phyloP scores from a whole-genome alignment of 805 yeast species.

The Yarrowia hollandica region DNA sequence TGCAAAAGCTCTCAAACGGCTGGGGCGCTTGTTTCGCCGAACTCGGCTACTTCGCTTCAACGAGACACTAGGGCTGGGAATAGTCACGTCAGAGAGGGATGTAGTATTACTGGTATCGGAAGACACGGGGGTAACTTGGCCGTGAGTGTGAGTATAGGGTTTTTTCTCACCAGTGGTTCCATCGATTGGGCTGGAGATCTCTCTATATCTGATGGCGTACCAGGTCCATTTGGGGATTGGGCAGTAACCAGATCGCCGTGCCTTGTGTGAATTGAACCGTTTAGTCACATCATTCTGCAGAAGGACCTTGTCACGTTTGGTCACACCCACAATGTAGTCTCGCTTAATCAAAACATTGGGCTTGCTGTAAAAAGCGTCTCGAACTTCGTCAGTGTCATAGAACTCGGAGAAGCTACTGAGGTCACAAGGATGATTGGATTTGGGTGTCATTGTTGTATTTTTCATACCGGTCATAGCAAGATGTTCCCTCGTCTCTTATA shows the following conservation, averaged over 20 bases:
- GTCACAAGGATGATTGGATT: neutral
- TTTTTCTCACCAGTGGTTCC: too few relatives aligned
- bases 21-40: neutral
- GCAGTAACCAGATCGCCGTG: neutral
- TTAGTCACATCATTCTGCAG: neutral
- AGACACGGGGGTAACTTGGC: too few relatives aligned
- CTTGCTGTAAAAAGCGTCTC: conserved; percentile 12
- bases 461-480: too few relatives aligned
- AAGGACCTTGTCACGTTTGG: neutral
- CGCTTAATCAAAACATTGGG: neutral
- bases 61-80: neutral
- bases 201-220: neutral
- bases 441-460: neutral
- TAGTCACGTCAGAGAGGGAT: neutral
- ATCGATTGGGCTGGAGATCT: neutral
- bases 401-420: neutral
- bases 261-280: neutral
- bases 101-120: too few relatives aligned
- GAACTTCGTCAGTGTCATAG: neutral
- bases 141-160: too few relatives aligned
- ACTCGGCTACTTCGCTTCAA: neutral
- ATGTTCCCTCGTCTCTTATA: too few relatives aligned
- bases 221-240: conserved; percentile 1
- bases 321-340: neutral
- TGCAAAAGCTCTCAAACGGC: neutral